Evolutionary conservation across 495 filamentous ascomycete species (phyloP).

Genomic region (Lepraria neglecta): DNA sequence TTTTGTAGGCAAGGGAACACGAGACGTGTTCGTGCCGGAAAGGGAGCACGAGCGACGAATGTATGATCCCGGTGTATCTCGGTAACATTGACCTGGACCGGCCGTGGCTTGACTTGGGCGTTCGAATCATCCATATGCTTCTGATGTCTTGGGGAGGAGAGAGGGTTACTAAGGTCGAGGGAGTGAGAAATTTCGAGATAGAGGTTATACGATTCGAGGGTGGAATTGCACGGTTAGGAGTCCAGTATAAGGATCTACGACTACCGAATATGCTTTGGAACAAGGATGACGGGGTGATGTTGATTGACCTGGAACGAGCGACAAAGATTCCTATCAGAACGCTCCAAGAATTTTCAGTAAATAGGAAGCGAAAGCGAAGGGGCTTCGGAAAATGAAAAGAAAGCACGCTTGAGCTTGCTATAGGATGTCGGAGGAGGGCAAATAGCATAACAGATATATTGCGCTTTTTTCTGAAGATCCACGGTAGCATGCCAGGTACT

Average conservation of each 20-base stretch:
- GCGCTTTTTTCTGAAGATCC: no score
- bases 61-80: conserved; percentile 27
- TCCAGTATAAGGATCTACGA: conserved; percentile 26
- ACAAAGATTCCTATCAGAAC: not conserved
- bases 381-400: no score
- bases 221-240: conserved; percentile 10
- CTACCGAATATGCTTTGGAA: conserved; percentile 27
- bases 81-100: not conserved
- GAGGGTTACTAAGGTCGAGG: not conserved
- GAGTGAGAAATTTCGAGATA: not conserved
- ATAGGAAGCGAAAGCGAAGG: not conserved
- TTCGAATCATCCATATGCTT: not conserved
- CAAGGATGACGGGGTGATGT: conserved; percentile 28
- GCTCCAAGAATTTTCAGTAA: not conserved
- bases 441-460: no score
- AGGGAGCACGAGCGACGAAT: conserved; percentile 39
- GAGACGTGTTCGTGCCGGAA: conserved; percentile 29
- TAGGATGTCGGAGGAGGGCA: no score
- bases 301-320: conserved; percentile 31
- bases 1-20: conserved; percentile 44
- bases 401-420: no score
- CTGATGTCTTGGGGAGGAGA: conserved; percentile 1
- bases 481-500: no score
- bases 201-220: not conserved
- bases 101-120: not conserved